Percentiles rank a stretch among this genome's conserved stretches.
phyloP scores from a whole-genome alignment of 768 basidiomycete species.

The Steccherinum ochraceum region DNA sequence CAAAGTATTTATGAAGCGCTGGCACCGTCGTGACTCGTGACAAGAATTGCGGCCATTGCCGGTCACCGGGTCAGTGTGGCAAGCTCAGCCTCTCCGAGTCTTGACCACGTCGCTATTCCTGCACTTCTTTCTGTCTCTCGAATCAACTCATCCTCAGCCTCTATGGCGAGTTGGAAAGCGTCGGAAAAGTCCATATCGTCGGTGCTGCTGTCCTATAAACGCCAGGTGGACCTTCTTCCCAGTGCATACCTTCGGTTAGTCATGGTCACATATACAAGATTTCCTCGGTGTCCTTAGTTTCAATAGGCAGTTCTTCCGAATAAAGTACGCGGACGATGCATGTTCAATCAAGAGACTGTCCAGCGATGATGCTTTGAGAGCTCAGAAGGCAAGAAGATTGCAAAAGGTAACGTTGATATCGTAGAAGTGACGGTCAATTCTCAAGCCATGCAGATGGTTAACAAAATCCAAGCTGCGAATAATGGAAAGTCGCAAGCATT shows the following conservation, averaged over 20 bases:
- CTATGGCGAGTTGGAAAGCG: constrained; percentile 1
- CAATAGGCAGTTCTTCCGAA: constrained; percentile 57
- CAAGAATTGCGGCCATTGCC: too few relatives aligned
- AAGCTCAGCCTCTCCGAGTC: too few relatives aligned
- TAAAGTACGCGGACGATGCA: constrained; percentile 54
- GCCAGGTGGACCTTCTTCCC: constrained; percentile 38
- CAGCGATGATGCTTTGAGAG: constrained; percentile 23
- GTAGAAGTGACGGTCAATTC: neutral
- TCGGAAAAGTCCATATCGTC: constrained; percentile 16
- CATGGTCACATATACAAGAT: constrained; percentile 2
- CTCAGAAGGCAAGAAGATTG: constrained; percentile 41
- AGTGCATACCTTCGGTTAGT: constrained; percentile 40
- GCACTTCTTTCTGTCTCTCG: too few relatives aligned
- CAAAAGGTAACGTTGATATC: constrained; percentile 45
- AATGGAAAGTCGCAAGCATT: constrained; percentile 43
- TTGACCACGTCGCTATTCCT: too few relatives aligned
- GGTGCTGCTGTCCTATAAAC: constrained; percentile 34
- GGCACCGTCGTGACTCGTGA: too few relatives aligned
- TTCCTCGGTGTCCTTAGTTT: too few relatives aligned
- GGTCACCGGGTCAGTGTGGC: too few relatives aligned
- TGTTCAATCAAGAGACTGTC: constrained; percentile 36
- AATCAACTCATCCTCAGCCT: too few relatives aligned
- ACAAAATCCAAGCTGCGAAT: constrained; percentile 49
- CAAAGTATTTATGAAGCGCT: too few relatives aligned
- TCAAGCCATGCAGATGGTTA: constrained; percentile 38